Conservation (phyloP, 176 grass and related monocot genomes). For the Triticum dicoccoides region DNA sequence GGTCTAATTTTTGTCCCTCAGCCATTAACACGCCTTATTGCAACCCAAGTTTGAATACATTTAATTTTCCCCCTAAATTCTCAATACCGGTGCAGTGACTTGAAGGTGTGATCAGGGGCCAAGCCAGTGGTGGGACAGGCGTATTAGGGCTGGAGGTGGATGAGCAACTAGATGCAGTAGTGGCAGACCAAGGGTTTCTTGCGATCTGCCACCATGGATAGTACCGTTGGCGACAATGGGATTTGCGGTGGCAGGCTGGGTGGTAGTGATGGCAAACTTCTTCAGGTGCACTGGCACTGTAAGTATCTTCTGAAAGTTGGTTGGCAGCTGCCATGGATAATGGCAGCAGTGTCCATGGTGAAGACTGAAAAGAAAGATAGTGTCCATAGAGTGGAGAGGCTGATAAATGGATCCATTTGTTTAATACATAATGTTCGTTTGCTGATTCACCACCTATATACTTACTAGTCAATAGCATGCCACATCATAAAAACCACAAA, state of each 20-base stretch:
- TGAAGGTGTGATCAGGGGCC: not conserved
- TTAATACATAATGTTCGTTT: not conserved
- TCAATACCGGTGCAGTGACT: not conserved
- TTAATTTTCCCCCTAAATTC: not conserved
- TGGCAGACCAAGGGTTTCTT: not conserved
- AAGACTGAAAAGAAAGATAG: not conserved
- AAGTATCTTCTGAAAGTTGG: not conserved
- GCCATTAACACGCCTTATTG: not conserved
- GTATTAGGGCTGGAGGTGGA: too few relatives aligned
- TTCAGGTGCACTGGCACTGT: not conserved
- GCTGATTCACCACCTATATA: not conserved
- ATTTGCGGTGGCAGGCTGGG: not conserved
- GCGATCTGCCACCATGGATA: not conserved
- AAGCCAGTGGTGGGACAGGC: not conserved
- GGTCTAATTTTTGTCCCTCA: not conserved
- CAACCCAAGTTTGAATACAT: not conserved
- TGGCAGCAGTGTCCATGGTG: not conserved
- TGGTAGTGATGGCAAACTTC: not conserved
- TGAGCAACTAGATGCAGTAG: too few relatives aligned
- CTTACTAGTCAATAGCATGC: not conserved
- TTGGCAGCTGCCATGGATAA: not conserved
- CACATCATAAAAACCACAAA: not conserved
- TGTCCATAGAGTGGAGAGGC: not conserved
- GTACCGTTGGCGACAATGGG: not conserved
- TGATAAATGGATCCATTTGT: not conserved